A percentile compares a stretch with the other conserved stretches of the same genome.
Evolutionary conservation across 306 rosid species (phyloP).

Genomic region (Pterocarpus santalinus): DNA sequence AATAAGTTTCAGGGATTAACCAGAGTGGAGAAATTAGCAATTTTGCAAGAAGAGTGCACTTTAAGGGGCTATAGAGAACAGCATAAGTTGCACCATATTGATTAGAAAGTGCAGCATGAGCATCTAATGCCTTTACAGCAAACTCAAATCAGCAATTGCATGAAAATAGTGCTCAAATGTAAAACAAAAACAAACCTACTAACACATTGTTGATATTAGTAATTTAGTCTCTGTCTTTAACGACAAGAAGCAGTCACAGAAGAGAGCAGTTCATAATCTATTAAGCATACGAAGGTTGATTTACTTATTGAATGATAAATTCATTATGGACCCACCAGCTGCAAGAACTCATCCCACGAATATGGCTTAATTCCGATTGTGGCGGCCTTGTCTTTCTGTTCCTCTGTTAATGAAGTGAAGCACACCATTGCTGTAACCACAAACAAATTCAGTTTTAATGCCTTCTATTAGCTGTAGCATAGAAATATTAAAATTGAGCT

Average conservation of each 20-base stretch:
- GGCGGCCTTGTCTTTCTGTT: slow-evolving; percentile 62
- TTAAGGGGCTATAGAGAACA: neutral
- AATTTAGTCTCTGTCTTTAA: neutral
- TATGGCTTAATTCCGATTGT: slow-evolving; percentile 65
- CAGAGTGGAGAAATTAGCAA: neutral
- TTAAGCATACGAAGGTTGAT: too few relatives aligned
- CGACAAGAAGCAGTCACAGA: too few relatives aligned
- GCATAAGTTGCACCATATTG: neutral
- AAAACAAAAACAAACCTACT: too few relatives aligned
- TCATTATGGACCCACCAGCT: slow-evolving; percentile 59
- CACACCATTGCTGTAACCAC: slow-evolving; percentile 71
- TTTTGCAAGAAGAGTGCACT: neutral
- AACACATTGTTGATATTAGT: too few relatives aligned
- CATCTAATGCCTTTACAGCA: too few relatives aligned
- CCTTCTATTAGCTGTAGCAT: slow-evolving; percentile 19
- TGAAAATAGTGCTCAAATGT: too few relatives aligned
- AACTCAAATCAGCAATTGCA: too few relatives aligned
- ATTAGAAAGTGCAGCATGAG: neutral
- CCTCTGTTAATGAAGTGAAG: slow-evolving; percentile 78
- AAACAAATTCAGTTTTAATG: slow-evolving; percentile 42
- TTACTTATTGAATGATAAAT: neutral
- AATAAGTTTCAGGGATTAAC: neutral
- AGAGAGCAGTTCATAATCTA: too few relatives aligned
- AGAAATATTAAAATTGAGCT: slow-evolving; percentile 13
- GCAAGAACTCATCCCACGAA: slow-evolving; percentile 82